Evolutionary conservation across 768 basidiomycete species (phyloP).

Genomic region (Amanita pseudoporphyria): DNA sequence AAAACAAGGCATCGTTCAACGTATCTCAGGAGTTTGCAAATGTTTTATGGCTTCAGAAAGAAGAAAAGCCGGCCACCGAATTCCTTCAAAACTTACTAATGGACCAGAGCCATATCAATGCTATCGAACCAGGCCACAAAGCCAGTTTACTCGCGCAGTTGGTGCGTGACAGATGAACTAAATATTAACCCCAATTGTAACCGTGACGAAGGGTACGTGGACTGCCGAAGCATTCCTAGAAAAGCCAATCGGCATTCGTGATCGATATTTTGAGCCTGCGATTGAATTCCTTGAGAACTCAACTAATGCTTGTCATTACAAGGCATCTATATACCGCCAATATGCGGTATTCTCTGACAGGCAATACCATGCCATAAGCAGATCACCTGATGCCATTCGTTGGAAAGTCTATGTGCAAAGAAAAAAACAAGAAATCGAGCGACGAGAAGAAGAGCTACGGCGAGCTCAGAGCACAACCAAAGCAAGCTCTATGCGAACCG

Average conservation of each 20-base stretch:
- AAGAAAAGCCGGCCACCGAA: slow-evolving; percentile 76
- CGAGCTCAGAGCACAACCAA: slow-evolving; percentile 11
- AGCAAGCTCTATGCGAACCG: slow-evolving; percentile 13
- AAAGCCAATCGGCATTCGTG: slow-evolving; percentile 62
- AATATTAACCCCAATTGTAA: background rate
- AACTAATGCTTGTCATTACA: slow-evolving; percentile 18
- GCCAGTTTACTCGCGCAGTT: slow-evolving; percentile 49
- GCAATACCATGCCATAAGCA: slow-evolving; percentile 66
- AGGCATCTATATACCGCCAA: slow-evolving; percentile 61
- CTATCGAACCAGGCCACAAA: slow-evolving; percentile 15
- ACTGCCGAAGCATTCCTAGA: slow-evolving; percentile 77
- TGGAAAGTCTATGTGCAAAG: slow-evolving; percentile 66
- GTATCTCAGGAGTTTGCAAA: slow-evolving; percentile 78
- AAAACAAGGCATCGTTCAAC: slow-evolving; percentile 30
- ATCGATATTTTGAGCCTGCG: slow-evolving; percentile 63
- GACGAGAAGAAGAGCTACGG: slow-evolving; percentile 29
- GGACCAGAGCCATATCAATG: slow-evolving; percentile 9
- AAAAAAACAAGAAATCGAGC: slow-evolving; percentile 60
- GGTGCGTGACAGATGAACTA: slow-evolving; percentile 31
- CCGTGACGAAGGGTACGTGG: slow-evolving; percentile 70
- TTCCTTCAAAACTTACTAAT: slow-evolving; percentile 37
- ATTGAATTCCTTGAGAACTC: slow-evolving; percentile 20
- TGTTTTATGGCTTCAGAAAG: slow-evolving; percentile 83
- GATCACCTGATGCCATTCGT: slow-evolving; percentile 61
- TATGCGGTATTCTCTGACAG: slow-evolving; percentile 86